These are phyloP conservation scores for Trichoderma endophyticum DNA, from an alignment of 2,329 filamentous ascomycete species.

Conservation along the genomic window DNA sequence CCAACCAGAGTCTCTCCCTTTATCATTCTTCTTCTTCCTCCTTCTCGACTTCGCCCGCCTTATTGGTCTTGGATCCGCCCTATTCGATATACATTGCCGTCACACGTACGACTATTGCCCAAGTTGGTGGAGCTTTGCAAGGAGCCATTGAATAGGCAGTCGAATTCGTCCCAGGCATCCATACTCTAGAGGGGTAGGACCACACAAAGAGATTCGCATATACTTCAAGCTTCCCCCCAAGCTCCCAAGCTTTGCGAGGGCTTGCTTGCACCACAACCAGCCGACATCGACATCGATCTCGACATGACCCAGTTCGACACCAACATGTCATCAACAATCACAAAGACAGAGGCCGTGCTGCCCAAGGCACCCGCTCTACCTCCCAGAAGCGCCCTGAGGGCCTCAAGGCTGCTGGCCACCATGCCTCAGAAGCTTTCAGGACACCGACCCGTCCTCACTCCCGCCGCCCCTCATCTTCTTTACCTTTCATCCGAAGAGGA, in stretches of 20 bases:
- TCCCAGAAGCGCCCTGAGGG: slow-evolving; percentile 47
- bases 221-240: slow-evolving; percentile 20
- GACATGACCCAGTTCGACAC: slow-evolving; percentile 20
- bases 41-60: not conserved
- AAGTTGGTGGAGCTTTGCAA: slow-evolving; percentile 15
- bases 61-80: slow-evolving; percentile 15
- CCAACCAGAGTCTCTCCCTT: slow-evolving; percentile 12
- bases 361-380: slow-evolving; percentile 45
- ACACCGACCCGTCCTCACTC: slow-evolving; percentile 33
- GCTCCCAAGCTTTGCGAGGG: slow-evolving; percentile 20
- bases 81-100: not conserved
- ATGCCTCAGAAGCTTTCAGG: slow-evolving; percentile 33
- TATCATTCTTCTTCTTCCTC: not conserved
- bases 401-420: slow-evolving; percentile 40
- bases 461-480: slow-evolving; percentile 52
- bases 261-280: slow-evolving; percentile 6
- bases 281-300: not conserved
- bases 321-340: slow-evolving; percentile 24
- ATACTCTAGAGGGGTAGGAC: slow-evolving; percentile 2
- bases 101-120: not conserved
- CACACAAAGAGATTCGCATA: slow-evolving; percentile 17
- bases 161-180: slow-evolving; percentile 23
- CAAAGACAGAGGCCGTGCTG: not conserved
- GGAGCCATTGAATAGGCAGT: slow-evolving; percentile 3
- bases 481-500: slow-evolving; percentile 67